Conservation (phyloP, 805 yeast genomes). For the Zygotorulaspora sp. region DNA sequence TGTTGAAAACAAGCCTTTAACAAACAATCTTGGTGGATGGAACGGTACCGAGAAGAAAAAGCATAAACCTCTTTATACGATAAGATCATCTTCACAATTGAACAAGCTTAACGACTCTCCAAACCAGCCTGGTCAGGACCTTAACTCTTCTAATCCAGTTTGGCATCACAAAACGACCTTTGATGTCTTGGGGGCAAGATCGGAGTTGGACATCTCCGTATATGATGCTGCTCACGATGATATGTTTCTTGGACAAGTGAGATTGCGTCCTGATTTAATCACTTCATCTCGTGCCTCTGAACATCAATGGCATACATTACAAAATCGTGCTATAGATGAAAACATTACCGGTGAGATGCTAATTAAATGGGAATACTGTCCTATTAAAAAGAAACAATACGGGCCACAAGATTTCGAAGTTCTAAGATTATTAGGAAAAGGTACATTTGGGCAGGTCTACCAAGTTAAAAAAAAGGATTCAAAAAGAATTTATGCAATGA, state of each 20-base stretch:
- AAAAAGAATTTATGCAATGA: slow-evolving; percentile 92
- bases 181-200: slow-evolving; percentile 80
- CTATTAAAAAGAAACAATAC: slow-evolving; percentile 66
- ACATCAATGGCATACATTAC: slow-evolving; percentile 70
- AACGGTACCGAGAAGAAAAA: slow-evolving; percentile 27
- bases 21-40: slow-evolving; percentile 11
- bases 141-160: slow-evolving; percentile 49
- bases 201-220: slow-evolving; percentile 84
- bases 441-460: slow-evolving; percentile 96
- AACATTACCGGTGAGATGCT: slow-evolving; percentile 72
- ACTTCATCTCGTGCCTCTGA: slow-evolving; percentile 36
- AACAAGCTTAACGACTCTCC: slow-evolving; percentile 28
- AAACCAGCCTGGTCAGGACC: slow-evolving; percentile 20
- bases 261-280: slow-evolving; percentile 57
- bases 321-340: slow-evolving; percentile 72
- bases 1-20: slow-evolving; percentile 32
- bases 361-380: slow-evolving; percentile 67
- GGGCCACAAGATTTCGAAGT: slow-evolving; percentile 96
- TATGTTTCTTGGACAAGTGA: slow-evolving; percentile 78
- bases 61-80: slow-evolving; percentile 40
- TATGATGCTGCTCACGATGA: slow-evolving; percentile 84
- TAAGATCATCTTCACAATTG: slow-evolving; percentile 43
- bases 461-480: slow-evolving; percentile 93
- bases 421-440: slow-evolving; percentile 84
- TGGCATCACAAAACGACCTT: slow-evolving; percentile 94